These are phyloP conservation scores for Lycium barbarum DNA, from an alignment of 257 asterid species.

Conservation along the genomic window DNA sequence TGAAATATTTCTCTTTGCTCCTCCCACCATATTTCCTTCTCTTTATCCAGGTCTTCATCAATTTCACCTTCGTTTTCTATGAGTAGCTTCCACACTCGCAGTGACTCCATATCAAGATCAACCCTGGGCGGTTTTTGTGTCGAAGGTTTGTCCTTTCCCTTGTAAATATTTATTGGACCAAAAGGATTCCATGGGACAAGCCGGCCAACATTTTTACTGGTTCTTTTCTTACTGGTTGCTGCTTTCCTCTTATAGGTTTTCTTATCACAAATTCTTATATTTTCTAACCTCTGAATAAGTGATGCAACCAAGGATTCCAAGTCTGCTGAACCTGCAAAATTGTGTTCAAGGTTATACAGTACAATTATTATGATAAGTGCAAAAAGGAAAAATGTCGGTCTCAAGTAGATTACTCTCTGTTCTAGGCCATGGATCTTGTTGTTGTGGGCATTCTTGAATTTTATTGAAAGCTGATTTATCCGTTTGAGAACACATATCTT, in stretches of 20 bases:
- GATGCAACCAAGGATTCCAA: slow-evolving; percentile 34
- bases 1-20: slow-evolving; percentile 34
- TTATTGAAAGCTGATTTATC: background rate
- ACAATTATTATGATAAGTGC: slow-evolving; percentile 19
- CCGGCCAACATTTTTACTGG: slow-evolving; percentile 34
- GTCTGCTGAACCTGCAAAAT: slow-evolving; percentile 22
- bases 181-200: slow-evolving; percentile 35
- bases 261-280: slow-evolving; percentile 17
- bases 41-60: slow-evolving; percentile 35
- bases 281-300: slow-evolving; percentile 32
- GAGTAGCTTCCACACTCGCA: slow-evolving; percentile 44
- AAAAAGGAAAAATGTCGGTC: slow-evolving; percentile 15
- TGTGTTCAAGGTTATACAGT: background rate
- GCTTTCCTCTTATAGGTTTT: background rate
- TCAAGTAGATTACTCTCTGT: slow-evolving; percentile 18
- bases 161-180: slow-evolving; percentile 35
- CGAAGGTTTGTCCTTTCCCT: slow-evolving; percentile 15
- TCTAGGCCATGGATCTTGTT: background rate
- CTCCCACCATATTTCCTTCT: slow-evolving; percentile 40
- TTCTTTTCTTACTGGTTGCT: background rate
- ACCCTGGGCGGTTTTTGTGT: slow-evolving; percentile 39
- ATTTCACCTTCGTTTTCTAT: slow-evolving; percentile 39
- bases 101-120: slow-evolving; percentile 46
- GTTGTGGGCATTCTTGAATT: background rate
- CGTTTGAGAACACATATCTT: background rate